phyloP scores from a whole-genome alignment of 108 stramenopile genomes.

The Skeletonema tropicum region DNA sequence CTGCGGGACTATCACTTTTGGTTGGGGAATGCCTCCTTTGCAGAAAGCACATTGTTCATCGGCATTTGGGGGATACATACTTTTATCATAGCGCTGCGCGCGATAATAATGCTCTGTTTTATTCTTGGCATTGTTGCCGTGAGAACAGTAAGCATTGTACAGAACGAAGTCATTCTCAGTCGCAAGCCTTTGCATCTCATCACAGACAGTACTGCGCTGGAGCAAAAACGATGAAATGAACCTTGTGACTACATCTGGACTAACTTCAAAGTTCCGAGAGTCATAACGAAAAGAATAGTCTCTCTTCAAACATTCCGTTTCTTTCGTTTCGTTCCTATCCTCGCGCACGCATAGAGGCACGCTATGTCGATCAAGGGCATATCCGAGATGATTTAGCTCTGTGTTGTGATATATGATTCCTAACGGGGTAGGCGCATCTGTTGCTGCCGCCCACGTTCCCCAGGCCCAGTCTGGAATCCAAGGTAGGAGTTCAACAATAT shows the following conservation, averaged over 20 bases:
- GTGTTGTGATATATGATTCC: slow-evolving; percentile 48
- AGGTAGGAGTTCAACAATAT: slow-evolving; percentile 21
- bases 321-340: not conserved
- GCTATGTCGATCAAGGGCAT: slow-evolving; percentile 14
- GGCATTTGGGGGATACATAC: no score
- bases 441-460: slow-evolving; percentile 23
- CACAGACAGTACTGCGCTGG: not conserved
- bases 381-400: slow-evolving; percentile 40
- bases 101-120: not conserved
- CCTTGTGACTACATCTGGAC: slow-evolving; percentile 5
- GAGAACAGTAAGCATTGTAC: slow-evolving; percentile 20
- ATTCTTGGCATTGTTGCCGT: not conserved
- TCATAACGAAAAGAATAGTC: not conserved
- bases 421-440: slow-evolving; percentile 40
- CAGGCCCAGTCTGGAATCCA: slow-evolving; percentile 3
- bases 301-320: slow-evolving; percentile 15
- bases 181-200: not conserved
- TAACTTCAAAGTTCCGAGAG: slow-evolving; percentile 12
- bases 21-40: no score
- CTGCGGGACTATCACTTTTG: no score
- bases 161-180: not conserved
- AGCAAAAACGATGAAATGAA: slow-evolving; percentile 9
- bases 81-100: no score
- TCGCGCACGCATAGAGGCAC: slow-evolving; percentile 2
- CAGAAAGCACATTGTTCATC: no score